Evolutionary conservation across 2,329 filamentous ascomycete species (phyloP).

Genomic region (Ceratocystiopsis brevicomis): DNA sequence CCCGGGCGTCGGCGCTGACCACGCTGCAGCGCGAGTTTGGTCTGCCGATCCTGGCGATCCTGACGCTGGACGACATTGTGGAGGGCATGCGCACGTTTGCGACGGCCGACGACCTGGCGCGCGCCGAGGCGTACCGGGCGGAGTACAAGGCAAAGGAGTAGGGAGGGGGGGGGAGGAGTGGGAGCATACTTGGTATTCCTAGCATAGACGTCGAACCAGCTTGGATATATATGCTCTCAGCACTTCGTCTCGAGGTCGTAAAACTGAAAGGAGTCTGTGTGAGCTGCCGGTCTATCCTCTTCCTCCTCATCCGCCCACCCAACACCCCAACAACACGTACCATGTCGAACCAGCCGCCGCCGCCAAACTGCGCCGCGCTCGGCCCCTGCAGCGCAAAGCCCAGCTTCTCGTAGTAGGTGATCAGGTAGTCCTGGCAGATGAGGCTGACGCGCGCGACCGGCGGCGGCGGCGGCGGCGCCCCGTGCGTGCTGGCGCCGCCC

Average conservation of each 20-base stretch:
- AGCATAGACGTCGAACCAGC: too few species aligned
- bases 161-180: too few species aligned
- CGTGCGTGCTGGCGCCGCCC: constrained; percentile 12
- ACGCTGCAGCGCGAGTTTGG: constrained; percentile 67
- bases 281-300: background rate
- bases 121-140: constrained; percentile 54
- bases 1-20: constrained; percentile 63
- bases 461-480: constrained; percentile 19
- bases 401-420: constrained; percentile 58
- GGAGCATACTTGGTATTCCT: too few species aligned
- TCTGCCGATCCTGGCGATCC: constrained; percentile 66
- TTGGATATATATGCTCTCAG: background rate
- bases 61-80: constrained; percentile 72
- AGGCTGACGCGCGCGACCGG: constrained; percentile 43
- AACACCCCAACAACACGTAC: constrained; percentile 23
- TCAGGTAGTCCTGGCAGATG: constrained; percentile 56
- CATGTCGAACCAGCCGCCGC: constrained; percentile 71
- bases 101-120: constrained; percentile 41
- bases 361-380: constrained; percentile 54
- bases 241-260: constrained; percentile 1
- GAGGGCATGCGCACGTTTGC: constrained; percentile 44
- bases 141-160: constrained; percentile 39
- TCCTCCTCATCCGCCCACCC: too few species aligned
- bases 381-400: constrained; percentile 51
- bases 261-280: background rate